Conservation (phyloP, 352 stramenopile genomes). For the Phytophthora constricta region DNA sequence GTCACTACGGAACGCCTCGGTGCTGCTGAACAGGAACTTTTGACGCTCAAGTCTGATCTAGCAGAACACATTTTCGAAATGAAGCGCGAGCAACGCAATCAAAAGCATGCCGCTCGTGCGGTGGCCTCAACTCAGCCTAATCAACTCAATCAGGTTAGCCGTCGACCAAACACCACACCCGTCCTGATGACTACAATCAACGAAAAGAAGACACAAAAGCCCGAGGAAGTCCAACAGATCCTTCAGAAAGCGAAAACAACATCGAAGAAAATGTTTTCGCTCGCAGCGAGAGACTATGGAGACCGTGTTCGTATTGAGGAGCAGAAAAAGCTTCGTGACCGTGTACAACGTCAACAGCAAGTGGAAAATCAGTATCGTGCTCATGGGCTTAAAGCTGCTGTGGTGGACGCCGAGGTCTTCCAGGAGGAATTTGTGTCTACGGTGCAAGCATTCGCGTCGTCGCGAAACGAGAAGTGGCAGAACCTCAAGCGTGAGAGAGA, state of each 20-base stretch:
- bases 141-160: neutral
- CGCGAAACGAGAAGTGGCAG: slow-evolving; percentile 54
- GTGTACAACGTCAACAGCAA: slow-evolving; percentile 36
- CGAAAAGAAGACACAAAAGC: slow-evolving; percentile 17
- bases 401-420: slow-evolving; percentile 54
- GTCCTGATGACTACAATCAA: neutral
- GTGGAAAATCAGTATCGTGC: slow-evolving; percentile 60
- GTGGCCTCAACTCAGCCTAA: slow-evolving; percentile 1
- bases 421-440: slow-evolving; percentile 72
- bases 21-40: slow-evolving; percentile 57
- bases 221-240: slow-evolving; percentile 21
- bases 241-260: slow-evolving; percentile 26
- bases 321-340: slow-evolving; percentile 41
- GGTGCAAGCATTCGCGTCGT: slow-evolving; percentile 55
- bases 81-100: slow-evolving; percentile 47
- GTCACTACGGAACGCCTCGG: slow-evolving; percentile 54
- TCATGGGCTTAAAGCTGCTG: slow-evolving; percentile 41
- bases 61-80: slow-evolving; percentile 76
- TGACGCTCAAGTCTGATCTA: slow-evolving; percentile 61
- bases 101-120: slow-evolving; percentile 42
- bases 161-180: slow-evolving; percentile 23
- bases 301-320: slow-evolving; percentile 44
- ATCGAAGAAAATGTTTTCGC: slow-evolving; percentile 58
- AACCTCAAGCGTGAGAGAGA: slow-evolving; percentile 56
- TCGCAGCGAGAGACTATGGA: slow-evolving; percentile 62